Conservation (phyloP, 169 alveolate species). For the Sarcocystis neurona region DNA sequence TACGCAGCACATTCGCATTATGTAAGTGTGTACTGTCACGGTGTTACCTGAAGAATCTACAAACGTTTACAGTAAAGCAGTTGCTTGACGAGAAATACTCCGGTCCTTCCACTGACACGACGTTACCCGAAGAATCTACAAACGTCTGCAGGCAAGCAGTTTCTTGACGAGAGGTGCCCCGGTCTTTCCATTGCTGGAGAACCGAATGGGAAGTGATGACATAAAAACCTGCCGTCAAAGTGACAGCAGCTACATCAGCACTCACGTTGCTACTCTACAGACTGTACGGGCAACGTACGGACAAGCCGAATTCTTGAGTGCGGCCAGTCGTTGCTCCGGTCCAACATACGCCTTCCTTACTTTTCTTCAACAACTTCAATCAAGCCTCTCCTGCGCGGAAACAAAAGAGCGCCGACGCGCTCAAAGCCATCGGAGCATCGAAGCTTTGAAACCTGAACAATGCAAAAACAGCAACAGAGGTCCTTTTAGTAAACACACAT, state of each 20-base stretch:
- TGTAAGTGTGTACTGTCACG: no score
- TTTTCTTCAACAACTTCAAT: background rate
- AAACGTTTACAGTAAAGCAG: no score
- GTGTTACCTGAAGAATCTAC: no score
- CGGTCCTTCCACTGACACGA: no score
- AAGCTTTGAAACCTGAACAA: background rate
- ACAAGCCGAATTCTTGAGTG: background rate
- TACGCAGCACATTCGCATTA: no score
- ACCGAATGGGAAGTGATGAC: background rate
- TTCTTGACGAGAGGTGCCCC: no score
- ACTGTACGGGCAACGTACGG: background rate
- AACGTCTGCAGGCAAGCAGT: no score
- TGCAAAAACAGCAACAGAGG: background rate
- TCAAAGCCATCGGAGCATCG: background rate
- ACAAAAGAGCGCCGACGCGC: slow-evolving; percentile 1
- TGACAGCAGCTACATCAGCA: background rate
- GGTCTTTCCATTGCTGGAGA: no score
- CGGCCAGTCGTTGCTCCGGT: background rate
- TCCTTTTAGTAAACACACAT: no score
- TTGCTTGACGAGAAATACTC: no score
- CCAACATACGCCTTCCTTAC: background rate
- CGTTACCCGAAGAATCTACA: no score
- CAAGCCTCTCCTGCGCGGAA: background rate
- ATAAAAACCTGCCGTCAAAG: background rate
- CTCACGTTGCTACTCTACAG: background rate